Conservation (phyloP, 2,329 filamentous ascomycete genomes). For the Pyrenochaeta sp. region DNA sequence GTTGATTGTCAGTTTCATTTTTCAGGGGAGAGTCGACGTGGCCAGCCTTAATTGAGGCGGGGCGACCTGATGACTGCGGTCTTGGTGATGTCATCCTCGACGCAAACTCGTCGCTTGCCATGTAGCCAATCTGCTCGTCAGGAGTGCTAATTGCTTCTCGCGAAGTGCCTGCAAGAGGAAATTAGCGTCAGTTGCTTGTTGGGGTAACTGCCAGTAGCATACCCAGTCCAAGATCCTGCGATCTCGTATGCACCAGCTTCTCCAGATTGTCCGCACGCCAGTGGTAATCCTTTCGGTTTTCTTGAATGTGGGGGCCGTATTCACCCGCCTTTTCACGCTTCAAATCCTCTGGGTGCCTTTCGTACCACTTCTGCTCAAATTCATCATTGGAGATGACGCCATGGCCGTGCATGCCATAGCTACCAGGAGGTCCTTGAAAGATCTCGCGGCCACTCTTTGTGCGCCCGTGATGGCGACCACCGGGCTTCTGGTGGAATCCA, state of each 20-base stretch:
- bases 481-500: constrained; percentile 62
- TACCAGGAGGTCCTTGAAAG: constrained; percentile 79
- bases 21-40: constrained; percentile 61
- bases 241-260: constrained; percentile 79
- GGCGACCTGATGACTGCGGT: constrained; percentile 58
- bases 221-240: constrained; percentile 62
- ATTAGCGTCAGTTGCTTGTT: constrained; percentile 54
- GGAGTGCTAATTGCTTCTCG: constrained; percentile 75
- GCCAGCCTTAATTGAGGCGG: constrained; percentile 58
- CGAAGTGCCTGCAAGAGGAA: constrained; percentile 68
- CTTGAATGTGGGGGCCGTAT: constrained; percentile 67
- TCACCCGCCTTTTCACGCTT: constrained; percentile 76
- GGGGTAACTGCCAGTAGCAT: constrained; percentile 34
- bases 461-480: constrained; percentile 66
- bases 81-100: constrained; percentile 77
- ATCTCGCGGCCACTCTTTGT: constrained; percentile 76
- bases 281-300: constrained; percentile 76
- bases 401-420: constrained; percentile 92
- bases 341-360: constrained; percentile 85
- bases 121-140: constrained; percentile 88
- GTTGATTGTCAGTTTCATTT: constrained; percentile 56
- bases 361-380: constrained; percentile 90
- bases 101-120: constrained; percentile 84
- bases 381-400: constrained; percentile 78
- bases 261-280: constrained; percentile 91